Conservation (phyloP, 2,329 filamentous ascomycete species). For the Penicillium sp. region DNA sequence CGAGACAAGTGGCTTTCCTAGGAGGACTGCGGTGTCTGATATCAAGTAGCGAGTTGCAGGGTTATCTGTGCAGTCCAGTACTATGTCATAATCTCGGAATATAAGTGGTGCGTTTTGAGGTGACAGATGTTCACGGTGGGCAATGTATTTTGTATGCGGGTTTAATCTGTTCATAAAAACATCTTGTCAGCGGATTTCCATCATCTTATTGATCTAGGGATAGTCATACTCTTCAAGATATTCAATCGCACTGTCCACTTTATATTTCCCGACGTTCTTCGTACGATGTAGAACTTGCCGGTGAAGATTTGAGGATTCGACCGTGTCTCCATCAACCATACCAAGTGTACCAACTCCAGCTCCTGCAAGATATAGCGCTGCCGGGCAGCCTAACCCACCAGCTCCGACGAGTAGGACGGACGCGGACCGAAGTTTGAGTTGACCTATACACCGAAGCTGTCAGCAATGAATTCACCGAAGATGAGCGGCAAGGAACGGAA, state of each 20-base stretch:
- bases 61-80: conserved; percentile 94
- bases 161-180: conserved; percentile 58
- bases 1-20: conserved; percentile 76
- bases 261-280: conserved; percentile 65
- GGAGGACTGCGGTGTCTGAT: conserved; percentile 80
- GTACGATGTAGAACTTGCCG: conserved; percentile 81
- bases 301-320: conserved; percentile 88
- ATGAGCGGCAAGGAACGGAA: background rate
- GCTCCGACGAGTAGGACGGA: conserved; percentile 78
- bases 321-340: conserved; percentile 79
- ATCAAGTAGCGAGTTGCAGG: conserved; percentile 89
- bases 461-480: background rate
- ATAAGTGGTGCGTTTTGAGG: conserved; percentile 64
- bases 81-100: conserved; percentile 69
- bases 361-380: conserved; percentile 86
- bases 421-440: conserved; percentile 66
- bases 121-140: conserved; percentile 62
- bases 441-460: conserved; percentile 50
- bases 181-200: background rate
- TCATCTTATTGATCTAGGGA: conserved; percentile 10
- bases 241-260: conserved; percentile 71
- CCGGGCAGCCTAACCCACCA: conserved; percentile 87
- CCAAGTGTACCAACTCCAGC: conserved; percentile 82
- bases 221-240: conserved; percentile 53
- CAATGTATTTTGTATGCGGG: conserved; percentile 61